phyloP scores from a whole-genome alignment of 345 rosid genomes.

The Salix dunnii region DNA sequence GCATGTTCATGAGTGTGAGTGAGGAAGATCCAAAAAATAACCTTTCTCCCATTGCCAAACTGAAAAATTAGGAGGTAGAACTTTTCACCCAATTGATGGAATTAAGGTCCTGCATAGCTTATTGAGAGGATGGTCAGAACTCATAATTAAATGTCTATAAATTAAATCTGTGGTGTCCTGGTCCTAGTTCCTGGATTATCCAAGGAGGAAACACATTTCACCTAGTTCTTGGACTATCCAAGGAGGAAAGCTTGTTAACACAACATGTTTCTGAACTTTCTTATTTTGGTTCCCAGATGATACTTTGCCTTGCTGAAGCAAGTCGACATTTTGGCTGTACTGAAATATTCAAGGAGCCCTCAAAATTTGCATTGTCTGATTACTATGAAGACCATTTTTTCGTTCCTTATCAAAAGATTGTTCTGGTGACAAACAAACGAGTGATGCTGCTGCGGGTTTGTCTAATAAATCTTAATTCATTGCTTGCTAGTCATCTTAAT shows the following conservation, averaged over 20 bases:
- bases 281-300: slow-evolving; percentile 58
- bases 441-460: slow-evolving; percentile 84
- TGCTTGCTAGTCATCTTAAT: background rate
- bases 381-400: slow-evolving; percentile 80
- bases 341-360: slow-evolving; percentile 89
- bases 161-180: background rate
- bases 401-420: slow-evolving; percentile 72
- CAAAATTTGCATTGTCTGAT: slow-evolving; percentile 87
- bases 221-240: slow-evolving; percentile 3
- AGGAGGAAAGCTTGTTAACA: background rate
- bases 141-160: background rate
- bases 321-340: slow-evolving; percentile 87
- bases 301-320: slow-evolving; percentile 85
- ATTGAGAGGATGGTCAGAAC: background rate
- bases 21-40: no score
- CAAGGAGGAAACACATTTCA: background rate
- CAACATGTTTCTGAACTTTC: background rate
- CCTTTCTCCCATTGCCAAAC: no score
- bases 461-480: background rate
- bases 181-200: slow-evolving; percentile 4
- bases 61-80: background rate
- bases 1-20: no score
- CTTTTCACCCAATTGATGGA: background rate
- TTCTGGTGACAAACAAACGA: slow-evolving; percentile 74
- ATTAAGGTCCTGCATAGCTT: background rate